Base-by-base conservation (phyloP, 192 early-diverging fungal genomes). In the Backusella circina region DNA sequence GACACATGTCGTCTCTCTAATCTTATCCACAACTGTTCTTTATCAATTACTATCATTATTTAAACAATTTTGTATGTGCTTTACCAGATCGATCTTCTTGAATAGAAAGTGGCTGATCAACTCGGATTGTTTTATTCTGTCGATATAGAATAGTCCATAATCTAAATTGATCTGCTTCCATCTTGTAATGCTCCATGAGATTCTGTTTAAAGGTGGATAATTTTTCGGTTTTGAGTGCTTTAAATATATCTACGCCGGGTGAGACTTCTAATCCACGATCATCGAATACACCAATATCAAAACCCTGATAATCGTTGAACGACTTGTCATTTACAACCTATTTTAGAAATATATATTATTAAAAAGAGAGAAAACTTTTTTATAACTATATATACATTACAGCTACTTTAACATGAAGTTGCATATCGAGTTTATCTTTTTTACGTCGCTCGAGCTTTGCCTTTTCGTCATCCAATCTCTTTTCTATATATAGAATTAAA, bases 121-220 rank as follows among this genome's bases (percentile, higher is more conserved):
- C 93, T 39, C 98, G 87, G n/a, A 93, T 74, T 3, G 97, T 98
- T 82, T 95, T 94, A 86, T 99, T 98, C 76, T 94, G 88, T 5
- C 98, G 91, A 10, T 89, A 90, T 6, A 94, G 88, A 77, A 98
- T 82, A 0, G 84, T 88, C 98, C 98, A 99, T 70, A 99, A 78
- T 28, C 95, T 88, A 65, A 97, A 86, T 50, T 84, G 75, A 30
- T 87, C 87, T 15, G 32, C n/a, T 21, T 74, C 51, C 5, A 78
- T n/a, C 8, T 78, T 67, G 26, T 73, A 78, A 64, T 78, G 66
- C 8, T 67, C 47, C 3, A 39, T 21, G 3, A 78, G 15, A 35
- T 68, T 31, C 35, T 78, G 66, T 68, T 78, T 78, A 44, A 78
- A 74, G 4, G 72, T 31, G 21, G 33, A 2, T 18, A 78, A 21